Base-by-base conservation (phyloP, 2,329 filamentous ascomycete species). In the Alternaria incomplexa region DNA sequence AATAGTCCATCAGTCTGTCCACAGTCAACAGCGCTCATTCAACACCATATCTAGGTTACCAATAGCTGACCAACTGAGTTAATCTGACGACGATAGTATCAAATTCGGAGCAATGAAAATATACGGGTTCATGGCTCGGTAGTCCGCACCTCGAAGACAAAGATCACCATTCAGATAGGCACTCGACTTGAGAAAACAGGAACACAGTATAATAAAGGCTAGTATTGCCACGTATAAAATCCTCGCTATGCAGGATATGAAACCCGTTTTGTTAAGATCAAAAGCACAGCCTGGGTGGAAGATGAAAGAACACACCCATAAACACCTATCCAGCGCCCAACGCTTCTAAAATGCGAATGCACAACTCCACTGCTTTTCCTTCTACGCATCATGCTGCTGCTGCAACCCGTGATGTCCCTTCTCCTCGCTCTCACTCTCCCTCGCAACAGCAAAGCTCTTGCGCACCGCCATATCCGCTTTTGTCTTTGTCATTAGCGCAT, bases 401-500 rank as follows among this genome's bases (percentile, higher is more conserved):
- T 68, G 63, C 44, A 69, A 23, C 8, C 65, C 56, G 28, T 56
- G 62, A 28, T 66, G 55, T 8, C 56, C 44, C 62, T 76, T 74
- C 58, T 75, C 74, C 4, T 75, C 73, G 1, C 63, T 57, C 48
- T 69, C 65, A 28, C 67, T 71, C 26, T 65, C 58, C 50, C 74
- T 48, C 1, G 66, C 52, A 15, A 61, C 67, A 2, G 68, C 70
- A 48, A 76, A 76, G 45, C 75, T 77, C 68, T 70, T 73, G n/a
- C 76, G 46, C 4, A 78, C 69, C 28, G 45, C 46, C 77, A 80
- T 79, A 59, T 79, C 77, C 4, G 74, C 72, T 66, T 72, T 77
- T 9, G 77, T 79, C 77, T 82, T 83, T 0, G 77, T 79, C 73
- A 80, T 79, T 55, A 84, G 65, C 52, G 81, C 81, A 58, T 82